Evolutionary conservation across 345 rosid genomes (phyloP), one percentile per base, ranked within the genome.

Genomic region (Lenwebbia sp.): DNA sequence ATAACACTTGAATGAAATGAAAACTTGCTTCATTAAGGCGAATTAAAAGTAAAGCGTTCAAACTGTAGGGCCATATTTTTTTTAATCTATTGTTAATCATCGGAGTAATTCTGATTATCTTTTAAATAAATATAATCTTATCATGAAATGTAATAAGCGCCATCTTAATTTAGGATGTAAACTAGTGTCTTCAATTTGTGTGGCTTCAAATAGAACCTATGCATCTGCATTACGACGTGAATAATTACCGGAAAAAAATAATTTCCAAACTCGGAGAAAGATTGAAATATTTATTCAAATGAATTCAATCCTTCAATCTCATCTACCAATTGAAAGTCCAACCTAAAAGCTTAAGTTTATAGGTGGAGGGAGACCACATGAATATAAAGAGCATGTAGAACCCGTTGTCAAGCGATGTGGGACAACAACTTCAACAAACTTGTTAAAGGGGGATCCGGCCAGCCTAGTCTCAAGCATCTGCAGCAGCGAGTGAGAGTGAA

Each of bases 401-500:
- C n/a, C n/a, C n/a, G n/a, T n/a, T n/a, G n/a, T n/a, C n/a, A n/a
- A n/a, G n/a, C n/a, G n/a, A n/a, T n/a, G n/a, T n/a, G n/a, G n/a
- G n/a, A n/a, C n/a, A n/a, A n/a, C n/a, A n/a, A n/a, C n/a, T n/a
- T n/a, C n/a, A n/a, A n/a, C n/a, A n/a, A n/a, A n/a, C n/a, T n/a
- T n/a, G n/a, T n/a, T n/a, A n/a, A n/a, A n/a, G n/a, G n/a, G 7
- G 93, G 93, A 75, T 90, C 93, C 12, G 85, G 60, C 86, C 90
- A 93, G 60, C 14, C 86, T 28, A 91, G 89, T 15, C 86, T 84
- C 88, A 90, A 88, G 88, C 92, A 90, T 84, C 58, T 92, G 90
- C 90, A 89, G 87, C 94, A 89, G 55, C 88, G 92, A 83, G 62
- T 95, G 87, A 98, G 99, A 23, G 62, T 92, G 75, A 96, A 95